Percentiles rank a stretch among this genome's conserved stretches.
phyloP scores from a whole-genome alignment of 495 filamentous ascomycete genomes.

The Neurospora sp. region DNA sequence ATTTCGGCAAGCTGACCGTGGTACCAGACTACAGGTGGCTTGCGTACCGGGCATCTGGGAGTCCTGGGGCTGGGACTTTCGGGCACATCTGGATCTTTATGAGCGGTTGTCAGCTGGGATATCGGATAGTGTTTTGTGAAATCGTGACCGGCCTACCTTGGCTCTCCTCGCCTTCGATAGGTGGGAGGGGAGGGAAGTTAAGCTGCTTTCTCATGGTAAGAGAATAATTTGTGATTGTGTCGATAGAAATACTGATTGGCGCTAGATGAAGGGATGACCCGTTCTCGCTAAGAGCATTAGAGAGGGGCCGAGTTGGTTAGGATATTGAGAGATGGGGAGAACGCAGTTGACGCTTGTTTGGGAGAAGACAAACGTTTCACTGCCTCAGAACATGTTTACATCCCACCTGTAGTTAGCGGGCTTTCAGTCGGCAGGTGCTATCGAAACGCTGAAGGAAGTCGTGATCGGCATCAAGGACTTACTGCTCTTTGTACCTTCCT shows the following conservation, averaged over 20 bases:
- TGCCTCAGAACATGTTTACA: background rate
- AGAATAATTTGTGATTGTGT: background rate
- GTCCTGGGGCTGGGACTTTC: background rate
- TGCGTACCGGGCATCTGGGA: background rate
- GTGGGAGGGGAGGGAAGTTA: background rate
- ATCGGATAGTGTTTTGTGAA: background rate
- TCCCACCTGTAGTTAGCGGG: background rate
- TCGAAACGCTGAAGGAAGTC: background rate
- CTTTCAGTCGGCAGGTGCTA: background rate
- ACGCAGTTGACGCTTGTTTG: rapidly evolving
- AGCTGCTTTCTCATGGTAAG: background rate
- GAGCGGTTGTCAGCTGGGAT: background rate
- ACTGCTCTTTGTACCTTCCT: background rate
- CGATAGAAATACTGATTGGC: background rate
- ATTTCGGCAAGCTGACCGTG: background rate
- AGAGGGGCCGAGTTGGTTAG: background rate
- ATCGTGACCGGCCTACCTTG: background rate
- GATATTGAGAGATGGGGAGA: background rate
- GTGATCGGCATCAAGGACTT: background rate
- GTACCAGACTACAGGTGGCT: background rate
- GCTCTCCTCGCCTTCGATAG: background rate
- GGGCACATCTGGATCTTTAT: background rate
- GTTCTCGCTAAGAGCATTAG: rapidly evolving
- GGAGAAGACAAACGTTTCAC: background rate
- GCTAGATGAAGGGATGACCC: background rate